Conservation (phyloP, 1,139 yeast genomes). For the Suhomyces maxii region DNA sequence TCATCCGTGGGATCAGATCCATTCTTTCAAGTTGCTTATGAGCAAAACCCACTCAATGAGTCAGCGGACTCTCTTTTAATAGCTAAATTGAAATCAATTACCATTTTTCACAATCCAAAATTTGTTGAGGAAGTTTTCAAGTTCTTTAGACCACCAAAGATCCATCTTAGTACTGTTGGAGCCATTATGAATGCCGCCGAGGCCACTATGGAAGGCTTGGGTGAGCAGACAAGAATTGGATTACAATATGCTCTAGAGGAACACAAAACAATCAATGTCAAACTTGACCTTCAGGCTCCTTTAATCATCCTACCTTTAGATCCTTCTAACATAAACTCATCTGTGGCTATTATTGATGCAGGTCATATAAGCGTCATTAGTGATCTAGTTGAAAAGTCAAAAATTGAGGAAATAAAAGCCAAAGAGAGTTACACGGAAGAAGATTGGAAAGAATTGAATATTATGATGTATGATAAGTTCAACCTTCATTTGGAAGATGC, state of each 20-base stretch:
- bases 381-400: constrained; percentile 72
- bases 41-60: constrained; percentile 80
- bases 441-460: constrained; percentile 70
- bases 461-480: constrained; percentile 88
- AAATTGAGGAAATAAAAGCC: constrained; percentile 68
- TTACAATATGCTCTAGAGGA: constrained; percentile 91
- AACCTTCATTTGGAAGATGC: constrained; percentile 78
- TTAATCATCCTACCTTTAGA: constrained; percentile 85
- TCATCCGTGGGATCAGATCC: constrained; percentile 42
- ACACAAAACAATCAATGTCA: constrained; percentile 84
- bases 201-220: constrained; percentile 87
- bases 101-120: constrained; percentile 80
- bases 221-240: constrained; percentile 88
- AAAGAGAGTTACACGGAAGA: constrained; percentile 67
- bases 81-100: constrained; percentile 81
- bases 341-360: constrained; percentile 92
- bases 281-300: constrained; percentile 91
- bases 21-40: constrained; percentile 80
- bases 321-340: constrained; percentile 76
- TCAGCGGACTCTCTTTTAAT: constrained; percentile 76
- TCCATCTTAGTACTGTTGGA: constrained; percentile 84
- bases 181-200: constrained; percentile 95
- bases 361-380: constrained; percentile 89
- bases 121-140: constrained; percentile 72
- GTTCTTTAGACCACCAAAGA: constrained; percentile 86